Evolutionary conservation across 352 stramenopile species (phyloP).

Genomic region (Globisporangium nodosum): DNA sequence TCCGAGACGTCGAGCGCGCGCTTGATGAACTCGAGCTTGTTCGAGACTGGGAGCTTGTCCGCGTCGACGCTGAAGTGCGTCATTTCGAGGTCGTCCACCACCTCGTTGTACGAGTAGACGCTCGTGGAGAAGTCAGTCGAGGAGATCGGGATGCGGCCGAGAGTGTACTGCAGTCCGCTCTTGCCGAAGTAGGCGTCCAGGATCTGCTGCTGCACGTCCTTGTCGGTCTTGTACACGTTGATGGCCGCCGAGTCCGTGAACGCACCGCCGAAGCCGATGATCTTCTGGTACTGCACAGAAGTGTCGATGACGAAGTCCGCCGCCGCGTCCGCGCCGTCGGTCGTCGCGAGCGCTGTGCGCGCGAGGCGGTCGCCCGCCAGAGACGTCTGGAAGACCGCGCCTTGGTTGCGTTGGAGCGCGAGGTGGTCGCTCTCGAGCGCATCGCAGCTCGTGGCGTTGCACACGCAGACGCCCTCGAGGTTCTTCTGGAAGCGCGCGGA

Average conservation of each 20-base stretch:
- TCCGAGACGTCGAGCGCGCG: slow-evolving; percentile 36
- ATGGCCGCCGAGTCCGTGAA: slow-evolving; percentile 86
- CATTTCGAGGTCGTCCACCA: slow-evolving; percentile 77
- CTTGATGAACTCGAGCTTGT: slow-evolving; percentile 76
- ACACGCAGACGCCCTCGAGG: slow-evolving; percentile 47
- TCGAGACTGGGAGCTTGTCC: slow-evolving; percentile 44
- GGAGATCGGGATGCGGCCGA: slow-evolving; percentile 81
- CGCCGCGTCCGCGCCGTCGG: slow-evolving; percentile 4
- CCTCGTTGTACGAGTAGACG: slow-evolving; percentile 85
- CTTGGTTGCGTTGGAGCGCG: slow-evolving; percentile 27
- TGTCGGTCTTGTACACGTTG: slow-evolving; percentile 64
- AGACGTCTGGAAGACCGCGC: slow-evolving; percentile 42
- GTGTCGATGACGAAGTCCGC: slow-evolving; percentile 48
- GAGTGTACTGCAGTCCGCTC: slow-evolving; percentile 74
- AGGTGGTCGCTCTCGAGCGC: slow-evolving; percentile 40
- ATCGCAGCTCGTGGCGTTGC: slow-evolving; percentile 46
- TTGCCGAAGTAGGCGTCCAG: slow-evolving; percentile 80
- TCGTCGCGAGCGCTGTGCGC: slow-evolving; percentile 25
- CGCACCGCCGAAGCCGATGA: slow-evolving; percentile 85
- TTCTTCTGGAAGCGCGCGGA: slow-evolving; percentile 37
- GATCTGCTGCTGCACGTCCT: slow-evolving; percentile 51
- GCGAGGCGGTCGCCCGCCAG: slow-evolving; percentile 41
- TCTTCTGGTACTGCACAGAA: slow-evolving; percentile 57
- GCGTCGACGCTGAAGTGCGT: slow-evolving; percentile 79
- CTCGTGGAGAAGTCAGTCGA: slow-evolving; percentile 83